Percentiles rank a stretch among this genome's conserved stretches.
Evolutionary conservation across 768 basidiomycete species (phyloP).

Genomic region (Suillus hirtellus): DNA sequence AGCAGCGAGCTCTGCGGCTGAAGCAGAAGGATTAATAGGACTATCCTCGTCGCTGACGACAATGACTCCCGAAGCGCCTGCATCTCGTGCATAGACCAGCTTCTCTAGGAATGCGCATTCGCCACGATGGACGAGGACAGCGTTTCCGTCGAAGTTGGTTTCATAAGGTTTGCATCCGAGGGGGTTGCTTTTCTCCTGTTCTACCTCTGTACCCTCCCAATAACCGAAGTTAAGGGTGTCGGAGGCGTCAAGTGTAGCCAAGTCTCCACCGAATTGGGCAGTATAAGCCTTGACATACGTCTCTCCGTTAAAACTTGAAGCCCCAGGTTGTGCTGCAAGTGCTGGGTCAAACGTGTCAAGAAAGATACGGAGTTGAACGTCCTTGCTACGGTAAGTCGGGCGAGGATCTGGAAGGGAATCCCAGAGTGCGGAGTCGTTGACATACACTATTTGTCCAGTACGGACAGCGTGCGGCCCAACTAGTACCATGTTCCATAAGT

Average conservation of each 20-base stretch:
- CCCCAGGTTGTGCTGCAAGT: slow-evolving; percentile 39
- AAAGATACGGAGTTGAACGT: slow-evolving; percentile 62
- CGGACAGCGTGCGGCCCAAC: slow-evolving; percentile 83
- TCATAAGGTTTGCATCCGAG: slow-evolving; percentile 63
- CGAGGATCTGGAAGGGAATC: slow-evolving; percentile 32
- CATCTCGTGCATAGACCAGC: slow-evolving; percentile 62
- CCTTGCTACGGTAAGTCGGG: slow-evolving; percentile 27
- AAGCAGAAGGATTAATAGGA: slow-evolving; percentile 67
- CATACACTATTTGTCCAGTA: slow-evolving; percentile 78
- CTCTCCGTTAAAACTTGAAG: slow-evolving; percentile 43
- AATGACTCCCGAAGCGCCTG: slow-evolving; percentile 77
- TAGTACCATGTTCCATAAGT: slow-evolving; percentile 28
- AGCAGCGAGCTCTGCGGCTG: slow-evolving; percentile 51
- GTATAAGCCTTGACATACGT: slow-evolving; percentile 59
- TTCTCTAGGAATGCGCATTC: slow-evolving; percentile 90
- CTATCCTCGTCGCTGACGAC: slow-evolving; percentile 66
- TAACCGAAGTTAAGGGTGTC: slow-evolving; percentile 46
- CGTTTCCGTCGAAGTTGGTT: slow-evolving; percentile 46
- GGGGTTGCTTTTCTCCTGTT: slow-evolving; percentile 50
- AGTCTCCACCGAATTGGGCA: slow-evolving; percentile 70
- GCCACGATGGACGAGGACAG: slow-evolving; percentile 71
- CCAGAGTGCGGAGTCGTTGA: slow-evolving; percentile 64
- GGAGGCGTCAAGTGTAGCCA: slow-evolving; percentile 33
- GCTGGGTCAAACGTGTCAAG: slow-evolving; percentile 51
- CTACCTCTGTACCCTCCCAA: slow-evolving; percentile 54